These are phyloP conservation scores for Arthrobotrys conoides DNA, from an alignment of 2,329 filamentous ascomycete species.

Conservation along the genomic window DNA sequence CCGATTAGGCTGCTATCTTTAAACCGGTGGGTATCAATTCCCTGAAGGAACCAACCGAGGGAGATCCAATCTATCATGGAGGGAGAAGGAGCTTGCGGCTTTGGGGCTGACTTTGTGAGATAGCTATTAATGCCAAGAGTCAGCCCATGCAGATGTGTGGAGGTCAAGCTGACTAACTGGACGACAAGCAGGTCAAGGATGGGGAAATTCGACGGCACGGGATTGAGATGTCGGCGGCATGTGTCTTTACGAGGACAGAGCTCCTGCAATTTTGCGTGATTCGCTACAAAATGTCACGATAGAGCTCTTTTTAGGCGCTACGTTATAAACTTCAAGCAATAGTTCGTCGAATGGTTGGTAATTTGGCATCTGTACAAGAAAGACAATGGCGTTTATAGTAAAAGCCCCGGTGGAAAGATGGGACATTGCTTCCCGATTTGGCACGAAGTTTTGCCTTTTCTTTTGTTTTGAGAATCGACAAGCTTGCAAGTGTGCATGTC, in stretches of 20 bases:
- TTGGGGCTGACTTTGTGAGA: constrained; percentile 46
- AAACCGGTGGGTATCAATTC: constrained; percentile 54
- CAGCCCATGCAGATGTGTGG: constrained; percentile 50
- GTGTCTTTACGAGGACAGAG: constrained; percentile 44
- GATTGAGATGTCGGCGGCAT: constrained; percentile 39
- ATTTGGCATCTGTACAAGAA: constrained; percentile 19
- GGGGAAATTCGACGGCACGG: constrained; percentile 38
- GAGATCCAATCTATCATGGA: constrained; percentile 49
- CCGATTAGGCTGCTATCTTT: constrained; percentile 61
- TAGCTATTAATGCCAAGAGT: constrained; percentile 48
- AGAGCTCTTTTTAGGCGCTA: constrained; percentile 28
- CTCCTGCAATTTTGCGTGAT: constrained; percentile 50
- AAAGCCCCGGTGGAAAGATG: constrained; percentile 11
- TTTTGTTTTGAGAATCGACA: constrained; percentile 21
- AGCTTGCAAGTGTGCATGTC: constrained; percentile 18
- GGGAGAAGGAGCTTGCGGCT: constrained; percentile 50
- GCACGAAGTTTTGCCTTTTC: neutral
- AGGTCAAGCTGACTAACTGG: constrained; percentile 52
- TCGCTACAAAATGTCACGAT: constrained; percentile 41
- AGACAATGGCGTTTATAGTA: constrained; percentile 25
- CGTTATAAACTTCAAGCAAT: constrained; percentile 17
- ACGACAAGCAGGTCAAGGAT: constrained; percentile 37
- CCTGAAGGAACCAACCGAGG: constrained; percentile 57
- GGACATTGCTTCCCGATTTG: constrained; percentile 22
- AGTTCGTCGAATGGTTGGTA: constrained; percentile 9